phyloP scores from a whole-genome alignment of 2,329 filamentous ascomycete species.

The Fusarium xylarioides region DNA sequence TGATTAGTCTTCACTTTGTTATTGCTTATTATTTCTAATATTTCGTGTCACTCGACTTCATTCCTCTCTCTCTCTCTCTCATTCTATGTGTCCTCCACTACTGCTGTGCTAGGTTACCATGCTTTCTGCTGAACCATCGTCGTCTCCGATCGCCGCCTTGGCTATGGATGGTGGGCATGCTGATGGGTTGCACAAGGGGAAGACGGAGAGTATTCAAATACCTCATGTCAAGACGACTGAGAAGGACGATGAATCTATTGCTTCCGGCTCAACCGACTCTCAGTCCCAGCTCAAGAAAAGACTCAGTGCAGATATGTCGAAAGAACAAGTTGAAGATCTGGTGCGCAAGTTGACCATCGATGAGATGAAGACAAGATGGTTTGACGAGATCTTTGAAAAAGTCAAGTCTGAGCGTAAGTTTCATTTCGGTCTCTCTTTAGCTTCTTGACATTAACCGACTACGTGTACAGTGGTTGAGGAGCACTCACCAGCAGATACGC shows the following conservation, averaged over 20 bases:
- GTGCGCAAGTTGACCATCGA: slow-evolving; percentile 37
- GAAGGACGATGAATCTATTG: slow-evolving; percentile 23
- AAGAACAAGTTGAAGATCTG: slow-evolving; percentile 40
- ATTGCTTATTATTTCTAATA: neutral
- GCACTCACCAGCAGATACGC: slow-evolving; percentile 23
- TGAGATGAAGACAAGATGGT: slow-evolving; percentile 40
- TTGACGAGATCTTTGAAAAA: slow-evolving; percentile 42
- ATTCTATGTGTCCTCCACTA: slow-evolving; percentile 8
- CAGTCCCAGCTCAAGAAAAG: slow-evolving; percentile 32
- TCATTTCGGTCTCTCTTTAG: neutral
- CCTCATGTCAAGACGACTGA: neutral
- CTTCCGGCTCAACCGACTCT: slow-evolving; percentile 31
- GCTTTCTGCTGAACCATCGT: slow-evolving; percentile 24
- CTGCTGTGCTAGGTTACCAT: slow-evolving; percentile 18
- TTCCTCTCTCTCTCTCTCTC: neutral
- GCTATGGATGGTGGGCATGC: slow-evolving; percentile 11
- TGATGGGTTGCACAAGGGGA: slow-evolving; percentile 11
- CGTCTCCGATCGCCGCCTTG: slow-evolving; percentile 14
- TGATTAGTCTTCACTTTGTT: neutral
- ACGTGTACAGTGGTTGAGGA: slow-evolving; percentile 34
- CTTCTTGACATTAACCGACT: neutral
- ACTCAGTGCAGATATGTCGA: slow-evolving; percentile 39
- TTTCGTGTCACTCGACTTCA: neutral
- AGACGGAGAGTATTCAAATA: slow-evolving; percentile 32
- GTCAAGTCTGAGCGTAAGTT: slow-evolving; percentile 42